phyloP scores from a whole-genome alignment of 257 asterid species.

The Agastache rugosa region DNA sequence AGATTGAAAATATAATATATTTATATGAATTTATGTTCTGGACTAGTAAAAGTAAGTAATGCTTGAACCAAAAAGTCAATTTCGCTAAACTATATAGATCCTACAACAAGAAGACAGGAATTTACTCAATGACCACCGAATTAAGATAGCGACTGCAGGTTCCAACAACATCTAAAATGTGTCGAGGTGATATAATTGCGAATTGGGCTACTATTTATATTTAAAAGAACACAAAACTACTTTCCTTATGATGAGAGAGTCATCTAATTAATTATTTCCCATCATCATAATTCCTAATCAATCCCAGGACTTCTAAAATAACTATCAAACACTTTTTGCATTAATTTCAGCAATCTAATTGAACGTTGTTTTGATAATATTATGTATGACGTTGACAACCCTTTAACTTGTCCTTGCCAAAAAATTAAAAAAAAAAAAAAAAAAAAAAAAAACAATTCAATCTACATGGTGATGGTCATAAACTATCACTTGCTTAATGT shows the following conservation, averaged over 20 bases:
- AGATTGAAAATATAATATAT: no score
- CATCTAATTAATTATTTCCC: background rate
- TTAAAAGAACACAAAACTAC: no score
- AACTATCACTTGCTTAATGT: no score
- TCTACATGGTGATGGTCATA: no score
- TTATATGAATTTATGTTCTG: background rate
- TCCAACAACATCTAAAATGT: no score
- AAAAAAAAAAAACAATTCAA: no score
- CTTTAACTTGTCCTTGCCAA: background rate
- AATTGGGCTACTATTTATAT: no score
- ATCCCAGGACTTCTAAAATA: background rate
- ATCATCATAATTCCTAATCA: background rate
- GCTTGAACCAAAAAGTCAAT: background rate
- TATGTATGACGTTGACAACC: background rate
- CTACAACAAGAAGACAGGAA: no score
- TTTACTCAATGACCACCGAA: no score
- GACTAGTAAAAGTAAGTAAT: background rate
- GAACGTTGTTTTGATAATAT: background rate
- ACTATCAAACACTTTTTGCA: slow-evolving; percentile 24
- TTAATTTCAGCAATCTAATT: slow-evolving; percentile 12
- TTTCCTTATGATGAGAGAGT: background rate
- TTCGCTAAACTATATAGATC: no score
- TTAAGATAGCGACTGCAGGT: no score
- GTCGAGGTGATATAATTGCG: no score
- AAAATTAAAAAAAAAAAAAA: background rate